Evolutionary conservation across 2,329 filamentous ascomycete genomes (phyloP).

Genomic region (Apiospora aurea): DNA sequence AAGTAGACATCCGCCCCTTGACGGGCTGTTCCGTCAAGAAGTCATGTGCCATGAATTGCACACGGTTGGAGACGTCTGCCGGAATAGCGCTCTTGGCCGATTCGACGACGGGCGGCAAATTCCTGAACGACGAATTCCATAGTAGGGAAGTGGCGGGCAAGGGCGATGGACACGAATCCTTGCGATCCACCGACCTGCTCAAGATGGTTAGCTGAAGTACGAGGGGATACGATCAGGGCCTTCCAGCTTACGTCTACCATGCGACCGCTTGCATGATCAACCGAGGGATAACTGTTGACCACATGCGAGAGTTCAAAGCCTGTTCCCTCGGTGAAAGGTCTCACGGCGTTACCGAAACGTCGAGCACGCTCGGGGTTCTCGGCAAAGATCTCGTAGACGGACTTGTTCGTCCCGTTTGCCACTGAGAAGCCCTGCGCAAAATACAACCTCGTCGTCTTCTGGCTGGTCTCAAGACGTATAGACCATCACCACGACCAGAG

Average conservation of each 20-base stretch:
- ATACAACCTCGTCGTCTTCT: too few relatives aligned
- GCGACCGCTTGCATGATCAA: conserved; percentile 22
- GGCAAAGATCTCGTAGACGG: conserved; percentile 33
- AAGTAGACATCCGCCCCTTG: background rate
- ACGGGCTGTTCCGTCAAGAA: background rate
- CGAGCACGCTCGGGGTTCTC: conserved; percentile 32
- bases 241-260: conserved; percentile 31
- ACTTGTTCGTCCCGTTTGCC: conserved; percentile 32
- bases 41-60: background rate
- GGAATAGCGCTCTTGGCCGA: conserved; percentile 23
- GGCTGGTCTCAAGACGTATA: too few relatives aligned
- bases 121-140: conserved; percentile 42
- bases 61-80: background rate
- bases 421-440: conserved; percentile 32
- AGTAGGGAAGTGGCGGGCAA: conserved; percentile 27
- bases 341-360: conserved; percentile 35
- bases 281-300: conserved; percentile 33
- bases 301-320: conserved; percentile 31
- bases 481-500: too few relatives aligned
- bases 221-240: accelerated
- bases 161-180: conserved; percentile 27
- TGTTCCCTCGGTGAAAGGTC: background rate
- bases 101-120: conserved; percentile 29
- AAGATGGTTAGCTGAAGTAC: background rate
- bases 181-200: conserved; percentile 32